Evolutionary conservation across 2,329 filamentous ascomycete genomes (phyloP).

Genomic region (Verticillium tricorpus): DNA sequence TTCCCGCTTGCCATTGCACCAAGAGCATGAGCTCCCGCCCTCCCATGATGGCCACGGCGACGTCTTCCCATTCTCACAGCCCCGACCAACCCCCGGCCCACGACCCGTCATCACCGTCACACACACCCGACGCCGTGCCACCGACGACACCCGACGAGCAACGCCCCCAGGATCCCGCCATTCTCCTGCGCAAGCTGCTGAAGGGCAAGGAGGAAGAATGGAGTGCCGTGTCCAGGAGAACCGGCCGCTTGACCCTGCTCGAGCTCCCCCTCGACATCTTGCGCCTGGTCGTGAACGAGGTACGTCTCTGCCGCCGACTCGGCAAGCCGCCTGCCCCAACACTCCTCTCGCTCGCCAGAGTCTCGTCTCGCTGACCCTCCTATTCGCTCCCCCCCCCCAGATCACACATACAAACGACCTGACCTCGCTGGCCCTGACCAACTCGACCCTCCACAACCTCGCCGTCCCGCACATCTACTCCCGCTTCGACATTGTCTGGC

Average conservation of each 20-base stretch:
- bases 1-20: not conserved
- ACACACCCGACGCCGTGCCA: not conserved
- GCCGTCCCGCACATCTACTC: slow-evolving; percentile 78
- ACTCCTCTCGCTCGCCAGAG: not conserved
- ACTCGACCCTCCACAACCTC: slow-evolving; percentile 71
- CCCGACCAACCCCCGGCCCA: not conserved
- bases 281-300: slow-evolving; percentile 75
- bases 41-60: not conserved
- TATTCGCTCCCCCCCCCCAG: slow-evolving; percentile 34
- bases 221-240: slow-evolving; percentile 47
- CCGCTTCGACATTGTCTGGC: slow-evolving; percentile 85
- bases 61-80: not conserved
- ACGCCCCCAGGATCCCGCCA: slow-evolving; percentile 8
- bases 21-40: not conserved
- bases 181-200: slow-evolving; percentile 30
- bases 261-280: slow-evolving; percentile 76
- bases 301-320: slow-evolving; percentile 26
- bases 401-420: slow-evolving; percentile 79
- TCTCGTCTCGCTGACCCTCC: slow-evolving; percentile 3
- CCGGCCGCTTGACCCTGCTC: slow-evolving; percentile 52
- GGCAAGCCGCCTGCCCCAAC: not conserved
- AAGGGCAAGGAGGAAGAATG: slow-evolving; percentile 62
- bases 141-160: not conserved
- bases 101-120: not conserved
- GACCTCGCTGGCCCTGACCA: slow-evolving; percentile 70